Base-by-base conservation (phyloP, 371 early-diverging fungal genomes). In the Mucor racemosus region DNA sequence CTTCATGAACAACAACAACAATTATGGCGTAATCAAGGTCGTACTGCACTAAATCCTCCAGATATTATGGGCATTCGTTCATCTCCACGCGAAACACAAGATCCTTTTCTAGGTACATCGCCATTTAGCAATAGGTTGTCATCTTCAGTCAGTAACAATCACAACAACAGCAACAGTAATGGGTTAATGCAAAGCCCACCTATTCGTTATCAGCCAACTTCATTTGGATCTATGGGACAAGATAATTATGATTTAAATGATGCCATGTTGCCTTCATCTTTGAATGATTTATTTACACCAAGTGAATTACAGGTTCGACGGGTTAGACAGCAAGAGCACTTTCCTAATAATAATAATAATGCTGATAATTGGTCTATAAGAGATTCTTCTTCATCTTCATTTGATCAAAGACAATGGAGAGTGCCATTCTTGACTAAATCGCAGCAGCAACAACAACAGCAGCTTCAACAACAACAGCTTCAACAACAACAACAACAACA, bases 201-300 rank as follows among this genome's bases (percentile, higher is more conserved):
- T 34, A 34, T 35, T 39, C 58, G 58, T 14, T 40, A 40, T 40
- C 58, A 58, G n/a, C 40, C 40, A 40, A 41, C 46, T 17, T 17
- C 60, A 34, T 42, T 40, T n/a, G 33, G 50, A 50, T 50, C 50
- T 21, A 8, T 50, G 21, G 50, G 50, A 19, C 66, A 70, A n/a
- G 50, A 61, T 2, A 48, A 58, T 9, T 58, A 71, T 39, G 76
- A 73, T 48, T 40, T 74, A 11, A 71, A 79, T 50, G 73, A 67
- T 46, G 64, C 78, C 11, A 76, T 84, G 68, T 60, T 87, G 9
- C 87, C 87, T 5, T 79, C 87, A 6, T 87, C 87, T 9, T 66
- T 87, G n/a, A 85, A 82, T 56, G 87, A 87, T 38, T 64, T 87
- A 19, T 76, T 87, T 73, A 87, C 86, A 11, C 82, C 84, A 3